Evolutionary conservation across 1,284 basidiomycete genomes (phyloP), one percentile per base, ranked within the genome.

Genomic region (Pseudozyma sp.): DNA sequence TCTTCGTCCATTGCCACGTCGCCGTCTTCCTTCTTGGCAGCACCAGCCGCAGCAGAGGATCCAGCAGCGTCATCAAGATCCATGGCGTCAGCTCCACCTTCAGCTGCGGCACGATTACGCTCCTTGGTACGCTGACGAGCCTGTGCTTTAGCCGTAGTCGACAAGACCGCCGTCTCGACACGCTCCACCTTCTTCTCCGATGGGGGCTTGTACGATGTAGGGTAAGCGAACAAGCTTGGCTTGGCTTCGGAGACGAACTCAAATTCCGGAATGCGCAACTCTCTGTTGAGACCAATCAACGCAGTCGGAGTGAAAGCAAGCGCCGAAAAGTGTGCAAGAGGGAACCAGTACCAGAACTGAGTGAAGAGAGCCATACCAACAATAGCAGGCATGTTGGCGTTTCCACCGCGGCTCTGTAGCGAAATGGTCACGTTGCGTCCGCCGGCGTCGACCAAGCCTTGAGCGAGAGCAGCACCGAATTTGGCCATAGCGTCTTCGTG

Each of bases 271-370:
- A 83, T 74, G 38, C 77, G 62, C 38, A 85, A 60, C 39, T 82
- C 75, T 18, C 81, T 66, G 48, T 83, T 77, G 11, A 85, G 54
- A 9, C 83, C 83, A 59, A 85, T 82, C 48, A 85, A 51, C 35
- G 83, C 79, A 14, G 83, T 85, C 9, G 83, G 83, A 25, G 83
- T 82, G 40, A 85, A 83, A 5, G 83, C 83, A 10, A 85, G 69
- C 39, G 78, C 76, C 21, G 81, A 81, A 52, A 85, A 85, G 65
- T 83, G 81, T 8, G 82, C 83, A 43, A 85, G 73, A 21, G 83
- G 83, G 83, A 85, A 85, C 83, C 83, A 85, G 78, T 85, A 85
- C 83, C 83, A 85, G 78, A 84, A 84, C 63, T 85, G 83, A 35
- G 80, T 81, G 55, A 85, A 85, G 44, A 85, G 65, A 34, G 82